Percentiles rank a stretch among this genome's conserved stretches.
Conservation (phyloP, 176 grass and related monocot species). For the Oryza meridionalis region DNA sequence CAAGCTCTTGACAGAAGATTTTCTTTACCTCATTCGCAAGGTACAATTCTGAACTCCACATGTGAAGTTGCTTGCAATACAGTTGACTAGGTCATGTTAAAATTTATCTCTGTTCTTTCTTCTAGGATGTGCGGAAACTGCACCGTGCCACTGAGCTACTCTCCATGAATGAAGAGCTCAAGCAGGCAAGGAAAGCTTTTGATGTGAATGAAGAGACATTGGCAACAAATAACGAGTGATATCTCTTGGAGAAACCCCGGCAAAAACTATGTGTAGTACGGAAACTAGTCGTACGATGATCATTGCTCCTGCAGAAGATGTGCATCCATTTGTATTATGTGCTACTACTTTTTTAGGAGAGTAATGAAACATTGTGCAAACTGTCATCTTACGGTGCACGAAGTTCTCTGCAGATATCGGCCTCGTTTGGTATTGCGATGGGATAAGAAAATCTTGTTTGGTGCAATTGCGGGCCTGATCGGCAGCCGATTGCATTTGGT, state of each 20-base stretch:
- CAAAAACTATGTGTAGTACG: conserved; percentile 12
- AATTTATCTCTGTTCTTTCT: neutral
- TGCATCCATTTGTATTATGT: neutral
- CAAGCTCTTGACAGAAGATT: conserved; percentile 95
- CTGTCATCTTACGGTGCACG: neutral
- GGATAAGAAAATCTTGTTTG: neutral
- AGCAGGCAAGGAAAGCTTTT: conserved; percentile 96
- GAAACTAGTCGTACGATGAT: neutral
- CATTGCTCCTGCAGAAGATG: neutral
- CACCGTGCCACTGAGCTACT: conserved; percentile 83
- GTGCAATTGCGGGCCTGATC: neutral
- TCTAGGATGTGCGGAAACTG: conserved; percentile 77
- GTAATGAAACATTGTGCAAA: neutral
- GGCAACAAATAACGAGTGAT: conserved; percentile 50
- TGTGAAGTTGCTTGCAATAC: conserved; percentile 4
- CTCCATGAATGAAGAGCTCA: conserved; percentile 98
- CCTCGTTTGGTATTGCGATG: no score
- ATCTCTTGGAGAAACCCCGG: neutral
- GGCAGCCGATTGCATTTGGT: neutral
- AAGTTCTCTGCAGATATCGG: neutral
- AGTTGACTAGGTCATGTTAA: neutral
- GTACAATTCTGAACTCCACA: conserved; percentile 42
- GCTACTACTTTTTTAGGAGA: neutral
- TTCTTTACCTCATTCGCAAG: conserved; percentile 95
- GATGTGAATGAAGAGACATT: conserved; percentile 93